phyloP scores from a whole-genome alignment of 2,329 filamentous ascomycete genomes.

The Colletotrichum sp. region DNA sequence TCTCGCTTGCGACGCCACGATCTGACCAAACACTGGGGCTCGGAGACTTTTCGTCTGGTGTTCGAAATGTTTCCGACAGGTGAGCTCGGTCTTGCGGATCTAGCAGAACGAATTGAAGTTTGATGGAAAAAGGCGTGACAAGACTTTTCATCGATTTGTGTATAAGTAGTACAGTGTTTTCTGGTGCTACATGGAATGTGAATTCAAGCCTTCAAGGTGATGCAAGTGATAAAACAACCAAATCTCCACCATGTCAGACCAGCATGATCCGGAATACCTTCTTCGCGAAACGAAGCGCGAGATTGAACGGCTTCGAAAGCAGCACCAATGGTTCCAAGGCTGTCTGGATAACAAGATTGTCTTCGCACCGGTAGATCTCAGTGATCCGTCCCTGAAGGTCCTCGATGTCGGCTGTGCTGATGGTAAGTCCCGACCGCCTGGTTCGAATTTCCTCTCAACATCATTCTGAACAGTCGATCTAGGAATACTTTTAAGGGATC shows the following conservation, averaged over 20 bases:
- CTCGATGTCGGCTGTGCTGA: not conserved
- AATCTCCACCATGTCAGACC: not conserved
- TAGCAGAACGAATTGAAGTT: not conserved
- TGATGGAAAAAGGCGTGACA: not conserved
- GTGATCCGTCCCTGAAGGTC: not conserved
- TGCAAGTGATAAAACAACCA: not conserved
- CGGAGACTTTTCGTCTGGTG: not conserved
- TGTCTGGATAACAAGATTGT: not conserved
- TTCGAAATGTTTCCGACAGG: not conserved
- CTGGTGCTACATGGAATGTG: not conserved
- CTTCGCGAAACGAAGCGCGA: not conserved
- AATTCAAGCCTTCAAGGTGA: not conserved
- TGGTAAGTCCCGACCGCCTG: not conserved
- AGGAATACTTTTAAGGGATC: not conserved
- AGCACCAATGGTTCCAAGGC: not conserved
- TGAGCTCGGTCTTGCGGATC: not conserved
- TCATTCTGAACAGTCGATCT: not conserved
- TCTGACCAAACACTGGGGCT: not conserved
- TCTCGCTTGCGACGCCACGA: not conserved
- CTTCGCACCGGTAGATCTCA: not conserved
- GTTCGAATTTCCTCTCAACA: fast-evolving
- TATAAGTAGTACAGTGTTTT: not conserved
- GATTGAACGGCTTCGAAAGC: not conserved
- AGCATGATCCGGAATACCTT: not conserved
- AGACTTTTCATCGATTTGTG: not conserved